Conservation (phyloP, 2,329 filamentous ascomycete species). For the Cladosporium sp. region DNA sequence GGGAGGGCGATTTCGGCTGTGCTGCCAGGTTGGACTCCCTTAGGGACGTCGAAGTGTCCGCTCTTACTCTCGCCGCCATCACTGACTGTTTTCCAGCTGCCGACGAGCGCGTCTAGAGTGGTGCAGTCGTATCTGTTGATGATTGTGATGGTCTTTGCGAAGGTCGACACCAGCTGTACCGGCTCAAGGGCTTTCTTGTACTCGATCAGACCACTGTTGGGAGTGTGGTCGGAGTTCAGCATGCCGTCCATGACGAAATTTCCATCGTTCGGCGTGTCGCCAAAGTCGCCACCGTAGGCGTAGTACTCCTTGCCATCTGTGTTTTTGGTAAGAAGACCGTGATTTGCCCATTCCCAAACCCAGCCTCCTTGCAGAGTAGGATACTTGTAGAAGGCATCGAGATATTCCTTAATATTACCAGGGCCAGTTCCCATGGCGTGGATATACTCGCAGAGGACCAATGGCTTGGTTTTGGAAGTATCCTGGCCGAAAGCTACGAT, state of each 20-base stretch:
- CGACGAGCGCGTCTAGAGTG: conserved; percentile 33
- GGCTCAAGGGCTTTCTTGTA: conserved; percentile 43
- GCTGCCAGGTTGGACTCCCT: conserved; percentile 16
- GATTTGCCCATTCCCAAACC: conserved; percentile 45
- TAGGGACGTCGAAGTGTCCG: conserved; percentile 10
- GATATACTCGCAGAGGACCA: conserved; percentile 53
- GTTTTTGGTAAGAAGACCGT: conserved; percentile 39
- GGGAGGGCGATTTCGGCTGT: conserved; percentile 20
- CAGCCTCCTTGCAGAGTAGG: conserved; percentile 60
- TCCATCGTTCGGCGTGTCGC: conserved; percentile 35
- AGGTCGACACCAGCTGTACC: conserved; percentile 33
- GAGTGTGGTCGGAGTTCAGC: conserved; percentile 37
- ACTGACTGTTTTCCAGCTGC: conserved; percentile 16
- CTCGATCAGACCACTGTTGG: conserved; percentile 38
- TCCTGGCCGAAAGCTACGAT: conserved; percentile 45
- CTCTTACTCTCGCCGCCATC: conserved; percentile 18
- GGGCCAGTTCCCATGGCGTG: conserved; percentile 72
- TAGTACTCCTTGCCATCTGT: conserved; percentile 36
- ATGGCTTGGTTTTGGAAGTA: conserved; percentile 43
- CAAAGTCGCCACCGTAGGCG: conserved; percentile 42
- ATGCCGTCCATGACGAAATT: conserved; percentile 45
- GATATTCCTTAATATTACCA: conserved; percentile 64
- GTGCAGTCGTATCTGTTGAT: conserved; percentile 30
- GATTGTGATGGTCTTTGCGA: conserved; percentile 22
- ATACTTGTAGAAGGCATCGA: conserved; percentile 57